Evolutionary conservation across 1,284 basidiomycete species (phyloP).

Genomic region (Ganoderma leucocontextum): DNA sequence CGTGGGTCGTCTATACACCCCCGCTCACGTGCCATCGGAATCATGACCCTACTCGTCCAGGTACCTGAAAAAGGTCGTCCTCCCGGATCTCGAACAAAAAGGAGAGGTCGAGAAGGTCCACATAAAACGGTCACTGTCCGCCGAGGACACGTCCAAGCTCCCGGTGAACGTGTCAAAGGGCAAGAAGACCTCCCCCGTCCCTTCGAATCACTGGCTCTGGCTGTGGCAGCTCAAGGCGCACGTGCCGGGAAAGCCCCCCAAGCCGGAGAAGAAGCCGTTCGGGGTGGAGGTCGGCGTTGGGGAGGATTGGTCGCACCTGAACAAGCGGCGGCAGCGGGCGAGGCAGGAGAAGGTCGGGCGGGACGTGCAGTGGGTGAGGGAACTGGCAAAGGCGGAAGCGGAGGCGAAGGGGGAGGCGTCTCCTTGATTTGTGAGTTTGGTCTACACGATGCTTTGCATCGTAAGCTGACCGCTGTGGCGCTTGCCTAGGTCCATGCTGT

Average conservation of each 20-base stretch:
- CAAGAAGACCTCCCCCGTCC: background rate
- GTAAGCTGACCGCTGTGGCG: background rate
- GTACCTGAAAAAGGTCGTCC: slow-evolving; percentile 15
- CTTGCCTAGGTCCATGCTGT: background rate
- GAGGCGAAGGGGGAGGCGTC: slow-evolving; percentile 19
- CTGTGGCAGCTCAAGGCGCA: slow-evolving; percentile 4
- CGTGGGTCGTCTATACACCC: background rate
- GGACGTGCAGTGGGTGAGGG: slow-evolving; percentile 40
- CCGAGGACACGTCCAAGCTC: background rate
- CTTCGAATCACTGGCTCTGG: background rate
- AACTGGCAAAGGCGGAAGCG: slow-evolving; percentile 36
- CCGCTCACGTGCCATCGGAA: background rate
- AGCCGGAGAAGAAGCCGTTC: slow-evolving; percentile 37
- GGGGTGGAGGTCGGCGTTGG: slow-evolving; percentile 58
- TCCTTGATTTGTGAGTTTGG: slow-evolving; percentile 10
- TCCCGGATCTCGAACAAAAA: background rate
- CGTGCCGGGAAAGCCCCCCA: slow-evolving; percentile 10
- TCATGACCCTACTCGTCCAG: background rate
- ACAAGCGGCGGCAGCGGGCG: slow-evolving; percentile 55
- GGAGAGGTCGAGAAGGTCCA: slow-evolving; percentile 10
- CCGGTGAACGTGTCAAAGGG: background rate
- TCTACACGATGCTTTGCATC: background rate
- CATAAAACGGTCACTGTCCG: background rate
- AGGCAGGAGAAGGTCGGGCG: slow-evolving; percentile 43
- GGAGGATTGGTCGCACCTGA: slow-evolving; percentile 65